phyloP scores from a whole-genome alignment of 306 rosid species.

The Begonia loranthoides region DNA sequence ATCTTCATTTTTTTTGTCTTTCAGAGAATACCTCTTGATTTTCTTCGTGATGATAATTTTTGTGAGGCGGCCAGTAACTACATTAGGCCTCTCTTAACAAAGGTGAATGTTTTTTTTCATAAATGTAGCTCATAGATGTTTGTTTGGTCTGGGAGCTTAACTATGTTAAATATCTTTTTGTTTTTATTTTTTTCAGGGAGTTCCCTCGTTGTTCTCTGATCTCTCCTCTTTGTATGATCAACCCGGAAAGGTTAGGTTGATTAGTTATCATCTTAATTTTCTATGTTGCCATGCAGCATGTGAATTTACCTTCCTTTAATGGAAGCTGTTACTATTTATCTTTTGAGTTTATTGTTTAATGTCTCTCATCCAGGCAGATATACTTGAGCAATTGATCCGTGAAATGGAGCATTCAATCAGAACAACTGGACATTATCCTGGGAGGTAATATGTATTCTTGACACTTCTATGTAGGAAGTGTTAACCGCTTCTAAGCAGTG shows the following conservation, averaged over 20 bases:
- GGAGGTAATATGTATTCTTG: slow-evolving; percentile 38
- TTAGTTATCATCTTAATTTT: slow-evolving; percentile 8
- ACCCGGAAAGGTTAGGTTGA: slow-evolving; percentile 67
- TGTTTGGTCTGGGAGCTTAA: slow-evolving; percentile 9
- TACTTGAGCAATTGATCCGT: slow-evolving; percentile 78
- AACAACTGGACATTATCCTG: slow-evolving; percentile 52
- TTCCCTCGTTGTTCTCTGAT: slow-evolving; percentile 91
- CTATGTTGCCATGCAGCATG: too few species aligned
- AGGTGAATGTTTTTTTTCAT: slow-evolving; percentile 32
- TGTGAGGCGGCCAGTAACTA: slow-evolving; percentile 82
- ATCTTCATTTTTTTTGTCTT: slow-evolving; percentile 10
- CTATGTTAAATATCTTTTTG: background rate
- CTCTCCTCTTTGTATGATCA: slow-evolving; percentile 87
- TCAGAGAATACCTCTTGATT: slow-evolving; percentile 97
- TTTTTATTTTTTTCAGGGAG: slow-evolving; percentile 57
- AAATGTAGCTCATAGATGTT: slow-evolving; percentile 6
- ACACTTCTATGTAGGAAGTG: slow-evolving; percentile 3
- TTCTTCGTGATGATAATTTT: slow-evolving; percentile 71
- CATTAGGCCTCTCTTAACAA: slow-evolving; percentile 81
- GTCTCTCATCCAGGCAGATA: slow-evolving; percentile 58
- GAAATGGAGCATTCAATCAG: slow-evolving; percentile 65
- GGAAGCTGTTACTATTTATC: too few species aligned
- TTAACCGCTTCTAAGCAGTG: background rate
- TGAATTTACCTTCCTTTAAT: too few species aligned
- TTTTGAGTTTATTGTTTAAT: too few species aligned